Conservation (phyloP, 2,329 filamentous ascomycete species). For the Aspergillus pseudoglaucus region DNA sequence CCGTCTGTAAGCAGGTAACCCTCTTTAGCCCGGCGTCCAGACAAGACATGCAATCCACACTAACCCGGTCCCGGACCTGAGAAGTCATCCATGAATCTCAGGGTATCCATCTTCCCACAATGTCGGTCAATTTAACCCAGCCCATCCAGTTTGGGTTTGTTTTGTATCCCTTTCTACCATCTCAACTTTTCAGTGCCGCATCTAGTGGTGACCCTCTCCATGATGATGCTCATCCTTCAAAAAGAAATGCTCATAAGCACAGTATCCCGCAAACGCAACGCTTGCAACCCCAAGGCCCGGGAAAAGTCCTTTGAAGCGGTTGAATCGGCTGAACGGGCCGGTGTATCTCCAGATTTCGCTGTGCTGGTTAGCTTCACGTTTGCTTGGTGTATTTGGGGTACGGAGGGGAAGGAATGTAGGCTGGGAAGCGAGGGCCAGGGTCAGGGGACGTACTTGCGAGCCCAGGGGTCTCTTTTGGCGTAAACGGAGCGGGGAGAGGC, state of each 20-base stretch:
- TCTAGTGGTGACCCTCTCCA: constrained; percentile 51
- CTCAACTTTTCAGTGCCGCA: neutral
- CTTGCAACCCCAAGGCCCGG: constrained; percentile 89
- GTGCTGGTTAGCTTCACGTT: constrained; percentile 12
- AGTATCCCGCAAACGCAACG: constrained; percentile 85
- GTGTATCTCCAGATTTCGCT: constrained; percentile 95
- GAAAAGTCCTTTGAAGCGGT: constrained; percentile 80
- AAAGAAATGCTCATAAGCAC: constrained; percentile 83
- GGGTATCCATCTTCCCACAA: neutral
- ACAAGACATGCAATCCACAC: too few relatives aligned
- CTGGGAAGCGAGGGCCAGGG: neutral
- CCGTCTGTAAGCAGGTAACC: constrained; percentile 15
- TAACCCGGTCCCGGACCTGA: too few relatives aligned
- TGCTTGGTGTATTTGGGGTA: too few relatives aligned
- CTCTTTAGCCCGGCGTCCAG: neutral
- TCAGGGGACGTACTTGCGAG: constrained; percentile 47
- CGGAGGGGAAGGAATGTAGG: neutral
- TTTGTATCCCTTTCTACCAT: neutral
- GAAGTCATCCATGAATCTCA: neutral
- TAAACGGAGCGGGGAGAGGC: constrained; percentile 51
- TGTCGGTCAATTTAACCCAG: too few relatives aligned
- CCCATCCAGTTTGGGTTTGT: neutral
- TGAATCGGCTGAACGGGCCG: constrained; percentile 78
- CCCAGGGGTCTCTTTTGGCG: constrained; percentile 55
- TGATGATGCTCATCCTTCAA: constrained; percentile 61